These are phyloP conservation scores for Paraphysoderma sedebokerense DNA, from an alignment of 371 early-diverging fungal genomes.

Conservation along the genomic window DNA sequence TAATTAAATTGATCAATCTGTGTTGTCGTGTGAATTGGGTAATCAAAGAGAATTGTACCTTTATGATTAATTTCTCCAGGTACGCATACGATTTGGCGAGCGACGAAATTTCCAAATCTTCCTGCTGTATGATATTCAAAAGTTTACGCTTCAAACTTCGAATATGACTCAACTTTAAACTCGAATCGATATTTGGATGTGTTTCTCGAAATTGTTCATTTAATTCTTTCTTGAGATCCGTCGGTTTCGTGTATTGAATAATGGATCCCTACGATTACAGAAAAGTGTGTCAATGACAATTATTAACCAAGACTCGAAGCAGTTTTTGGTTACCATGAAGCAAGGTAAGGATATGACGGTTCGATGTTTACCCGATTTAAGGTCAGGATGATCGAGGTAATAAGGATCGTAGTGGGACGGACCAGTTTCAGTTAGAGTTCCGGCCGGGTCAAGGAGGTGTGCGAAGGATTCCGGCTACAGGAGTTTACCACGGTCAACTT, in stretches of 20 bases:
- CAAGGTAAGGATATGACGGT: slow-evolving; percentile 39
- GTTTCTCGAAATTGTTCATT: slow-evolving; percentile 60
- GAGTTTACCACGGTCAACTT: too few species aligned
- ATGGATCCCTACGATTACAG: slow-evolving; percentile 31
- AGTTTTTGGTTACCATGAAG: slow-evolving; percentile 18
- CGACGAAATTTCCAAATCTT: slow-evolving; percentile 73
- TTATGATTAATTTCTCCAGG: slow-evolving; percentile 76
- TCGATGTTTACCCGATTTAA: slow-evolving; percentile 31
- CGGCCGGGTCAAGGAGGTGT: not conserved
- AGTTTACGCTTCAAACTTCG: slow-evolving; percentile 48
- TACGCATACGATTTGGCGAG: slow-evolving; percentile 77
- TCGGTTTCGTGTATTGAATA: slow-evolving; percentile 34
- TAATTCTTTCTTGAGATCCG: slow-evolving; percentile 39
- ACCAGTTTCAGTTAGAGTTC: not conserved
- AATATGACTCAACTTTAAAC: slow-evolving; percentile 61
- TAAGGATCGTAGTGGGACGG: slow-evolving; percentile 17
- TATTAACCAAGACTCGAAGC: too few species aligned
- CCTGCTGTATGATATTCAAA: slow-evolving; percentile 23
- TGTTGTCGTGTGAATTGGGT: not conserved
- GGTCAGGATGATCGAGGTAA: slow-evolving; percentile 44
- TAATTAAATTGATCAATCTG: too few species aligned
- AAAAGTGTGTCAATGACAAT: not conserved
- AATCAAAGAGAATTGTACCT: slow-evolving; percentile 4
- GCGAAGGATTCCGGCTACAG: not conserved
- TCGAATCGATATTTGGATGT: slow-evolving; percentile 51